Percentiles rank a stretch among this genome's conserved stretches.
phyloP scores from a whole-genome alignment of 2,329 filamentous ascomycete genomes.

The Botrytis galanthina region DNA sequence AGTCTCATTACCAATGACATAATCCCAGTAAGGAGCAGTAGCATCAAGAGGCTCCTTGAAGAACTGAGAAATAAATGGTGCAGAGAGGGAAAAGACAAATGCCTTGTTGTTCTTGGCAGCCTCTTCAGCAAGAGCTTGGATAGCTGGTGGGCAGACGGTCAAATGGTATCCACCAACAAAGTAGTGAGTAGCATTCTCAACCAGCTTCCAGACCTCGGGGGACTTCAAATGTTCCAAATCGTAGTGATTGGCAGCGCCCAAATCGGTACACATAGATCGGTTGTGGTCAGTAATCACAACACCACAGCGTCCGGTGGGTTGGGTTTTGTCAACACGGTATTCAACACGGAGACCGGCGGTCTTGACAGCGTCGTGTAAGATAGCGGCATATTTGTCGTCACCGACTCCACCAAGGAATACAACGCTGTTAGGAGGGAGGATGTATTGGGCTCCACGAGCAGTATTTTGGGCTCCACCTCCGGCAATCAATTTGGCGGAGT shows the following conservation, averaged over 20 bases:
- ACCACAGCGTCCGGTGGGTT: slow-evolving; percentile 89
- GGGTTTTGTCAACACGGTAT: slow-evolving; percentile 84
- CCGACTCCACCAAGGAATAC: slow-evolving; percentile 93
- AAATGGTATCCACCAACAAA: slow-evolving; percentile 97
- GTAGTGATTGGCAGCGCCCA: slow-evolving; percentile 96
- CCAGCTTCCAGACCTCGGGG: slow-evolving; percentile 86
- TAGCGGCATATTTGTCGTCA: slow-evolving; percentile 92
- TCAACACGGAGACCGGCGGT: slow-evolving; percentile 87
- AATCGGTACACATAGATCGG: slow-evolving; percentile 90
- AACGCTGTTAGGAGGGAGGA: slow-evolving; percentile 84
- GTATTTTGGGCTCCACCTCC: slow-evolving; percentile 98
- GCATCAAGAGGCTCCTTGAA: slow-evolving; percentile 95
- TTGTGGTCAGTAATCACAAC: slow-evolving; percentile 97
- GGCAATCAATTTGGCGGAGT: slow-evolving; percentile 89
- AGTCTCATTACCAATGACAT: slow-evolving; percentile 94
- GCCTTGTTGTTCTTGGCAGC: slow-evolving; percentile 86
- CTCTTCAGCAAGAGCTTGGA: slow-evolving; percentile 86
- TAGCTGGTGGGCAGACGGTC: slow-evolving; percentile 90
- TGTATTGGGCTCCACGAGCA: slow-evolving; percentile 92
- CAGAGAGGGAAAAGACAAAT: slow-evolving; percentile 88
- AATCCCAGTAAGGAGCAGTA: slow-evolving; percentile 88
- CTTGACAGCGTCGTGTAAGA: slow-evolving; percentile 80
- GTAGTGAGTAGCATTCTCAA: slow-evolving; percentile 82
- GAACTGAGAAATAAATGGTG: slow-evolving; percentile 94
- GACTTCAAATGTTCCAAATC: slow-evolving; percentile 90